Evolutionary conservation across 2,329 filamentous ascomycete genomes (phyloP).

Genomic region (Thelonectria discophora): DNA sequence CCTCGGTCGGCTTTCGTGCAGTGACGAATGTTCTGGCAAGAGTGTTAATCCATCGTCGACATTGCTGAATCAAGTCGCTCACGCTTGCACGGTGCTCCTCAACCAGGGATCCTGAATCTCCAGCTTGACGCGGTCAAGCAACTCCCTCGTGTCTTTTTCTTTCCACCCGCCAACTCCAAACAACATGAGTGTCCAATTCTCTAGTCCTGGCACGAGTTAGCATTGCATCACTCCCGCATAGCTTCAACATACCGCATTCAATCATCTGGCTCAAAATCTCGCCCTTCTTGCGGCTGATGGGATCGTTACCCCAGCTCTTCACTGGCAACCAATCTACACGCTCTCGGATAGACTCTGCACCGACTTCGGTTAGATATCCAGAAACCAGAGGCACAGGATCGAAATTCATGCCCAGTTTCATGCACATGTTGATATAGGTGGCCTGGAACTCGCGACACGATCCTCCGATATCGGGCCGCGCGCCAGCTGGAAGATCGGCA

Average conservation of each 20-base stretch:
- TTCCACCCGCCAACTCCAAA: slow-evolving; percentile 46
- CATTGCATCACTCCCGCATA: neutral
- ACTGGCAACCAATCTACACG: slow-evolving; percentile 54
- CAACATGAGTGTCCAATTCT: slow-evolving; percentile 46
- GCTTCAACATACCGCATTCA: slow-evolving; percentile 45
- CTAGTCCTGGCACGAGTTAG: slow-evolving; percentile 31
- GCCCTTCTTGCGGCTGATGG: slow-evolving; percentile 50
- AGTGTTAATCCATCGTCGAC: slow-evolving; percentile 5
- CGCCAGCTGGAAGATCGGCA: slow-evolving; percentile 29
- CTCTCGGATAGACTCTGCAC: slow-evolving; percentile 53
- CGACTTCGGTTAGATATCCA: slow-evolving; percentile 47
- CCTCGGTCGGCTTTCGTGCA: slow-evolving; percentile 41
- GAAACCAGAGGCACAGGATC: slow-evolving; percentile 51
- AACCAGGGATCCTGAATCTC: slow-evolving; percentile 45
- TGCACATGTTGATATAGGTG: slow-evolving; percentile 41
- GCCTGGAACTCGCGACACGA: slow-evolving; percentile 49
- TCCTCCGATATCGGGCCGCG: slow-evolving; percentile 36
- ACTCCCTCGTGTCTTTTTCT: slow-evolving; percentile 44
- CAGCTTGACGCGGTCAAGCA: slow-evolving; percentile 45
- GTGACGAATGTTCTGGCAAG: slow-evolving; percentile 44
- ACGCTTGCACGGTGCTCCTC: slow-evolving; percentile 46
- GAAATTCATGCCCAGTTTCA: slow-evolving; percentile 49
- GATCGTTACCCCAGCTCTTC: slow-evolving; percentile 51
- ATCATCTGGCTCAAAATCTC: slow-evolving; percentile 49
- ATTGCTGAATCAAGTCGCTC: slow-evolving; percentile 18